Conservation (phyloP, 1,284 basidiomycete genomes). For the Moesziomyces sp. region DNA sequence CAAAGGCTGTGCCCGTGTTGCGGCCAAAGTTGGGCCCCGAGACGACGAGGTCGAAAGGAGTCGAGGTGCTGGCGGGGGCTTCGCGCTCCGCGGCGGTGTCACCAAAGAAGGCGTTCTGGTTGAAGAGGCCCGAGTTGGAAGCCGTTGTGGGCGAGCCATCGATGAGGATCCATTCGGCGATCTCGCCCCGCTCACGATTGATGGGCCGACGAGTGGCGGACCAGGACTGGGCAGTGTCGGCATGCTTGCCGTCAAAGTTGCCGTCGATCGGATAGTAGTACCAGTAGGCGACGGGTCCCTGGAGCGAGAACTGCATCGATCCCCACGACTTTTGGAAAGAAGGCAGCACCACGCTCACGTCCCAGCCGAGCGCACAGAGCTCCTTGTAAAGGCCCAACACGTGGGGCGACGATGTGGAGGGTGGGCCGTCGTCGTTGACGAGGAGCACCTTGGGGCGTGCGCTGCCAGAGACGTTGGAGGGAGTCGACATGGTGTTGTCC, state of each 20-base stretch:
- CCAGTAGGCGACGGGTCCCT: constrained; percentile 57
- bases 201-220: constrained; percentile 56
- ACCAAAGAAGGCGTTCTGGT: constrained; percentile 49
- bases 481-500: background rate
- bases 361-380: constrained; percentile 54
- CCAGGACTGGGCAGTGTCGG: constrained; percentile 52
- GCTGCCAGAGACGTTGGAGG: constrained; percentile 4
- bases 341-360: constrained; percentile 64
- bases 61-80: constrained; percentile 16
- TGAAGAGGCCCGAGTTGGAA: constrained; percentile 63
- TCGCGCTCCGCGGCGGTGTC: constrained; percentile 11
- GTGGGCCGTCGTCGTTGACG: constrained; percentile 66
- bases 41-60: constrained; percentile 61
- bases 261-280: constrained; percentile 64
- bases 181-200: constrained; percentile 50
- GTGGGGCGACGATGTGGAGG: constrained; percentile 59
- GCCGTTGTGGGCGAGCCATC: constrained; percentile 66
- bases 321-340: constrained; percentile 61
- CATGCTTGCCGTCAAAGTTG: constrained; percentile 53
- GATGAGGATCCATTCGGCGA: constrained; percentile 63
- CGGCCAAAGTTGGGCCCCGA: constrained; percentile 66
- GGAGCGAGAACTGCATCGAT: constrained; percentile 59
- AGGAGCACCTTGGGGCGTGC: constrained; percentile 49
- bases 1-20: constrained; percentile 65
- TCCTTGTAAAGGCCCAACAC: constrained; percentile 58